Evolutionary conservation across 768 basidiomycete genomes (phyloP).

Genomic region (Suillus paluster): DNA sequence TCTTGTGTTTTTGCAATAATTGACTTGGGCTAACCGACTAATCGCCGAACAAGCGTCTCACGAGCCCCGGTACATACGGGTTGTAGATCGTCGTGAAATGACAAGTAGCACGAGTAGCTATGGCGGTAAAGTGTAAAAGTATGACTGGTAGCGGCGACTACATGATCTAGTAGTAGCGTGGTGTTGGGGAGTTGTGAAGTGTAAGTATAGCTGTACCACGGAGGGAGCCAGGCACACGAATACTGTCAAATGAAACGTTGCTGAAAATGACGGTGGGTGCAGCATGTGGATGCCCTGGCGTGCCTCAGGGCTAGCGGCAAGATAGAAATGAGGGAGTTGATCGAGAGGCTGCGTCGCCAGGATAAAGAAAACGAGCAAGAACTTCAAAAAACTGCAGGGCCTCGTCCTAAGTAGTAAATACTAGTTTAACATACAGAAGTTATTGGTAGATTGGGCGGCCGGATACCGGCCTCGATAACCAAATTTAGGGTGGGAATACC

Average conservation of each 20-base stretch:
- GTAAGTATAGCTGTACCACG: neutral
- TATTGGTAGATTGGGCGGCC: conserved; percentile 17
- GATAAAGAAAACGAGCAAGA: conserved; percentile 8
- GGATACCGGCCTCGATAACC: conserved; percentile 15
- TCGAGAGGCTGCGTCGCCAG: conserved; percentile 2
- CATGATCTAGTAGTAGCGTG: neutral
- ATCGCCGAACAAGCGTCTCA: neutral
- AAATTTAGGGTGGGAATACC: conserved; percentile 1
- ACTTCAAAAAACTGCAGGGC: too few relatives aligned
- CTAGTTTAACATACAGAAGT: neutral
- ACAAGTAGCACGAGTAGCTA: too few relatives aligned
- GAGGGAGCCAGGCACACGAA: conserved; percentile 15
- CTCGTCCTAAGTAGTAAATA: conserved; percentile 19
- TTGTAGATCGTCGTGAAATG: neutral
- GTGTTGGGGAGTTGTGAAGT: conserved; percentile 3
- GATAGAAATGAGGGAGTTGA: conserved; percentile 1
- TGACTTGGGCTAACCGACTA: neutral
- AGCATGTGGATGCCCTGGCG: conserved; percentile 16
- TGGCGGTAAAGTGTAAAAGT: neutral
- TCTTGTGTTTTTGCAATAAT: too few relatives aligned
- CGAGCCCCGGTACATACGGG: neutral
- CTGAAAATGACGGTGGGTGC: conserved; percentile 14
- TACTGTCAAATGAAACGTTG: conserved; percentile 14
- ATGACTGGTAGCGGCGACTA: conserved; percentile 2
- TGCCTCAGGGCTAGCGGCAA: conserved; percentile 13